Evolutionary conservation across 2,329 filamentous ascomycete species (phyloP).

Genomic region (Cryphonectria nitschkei): DNA sequence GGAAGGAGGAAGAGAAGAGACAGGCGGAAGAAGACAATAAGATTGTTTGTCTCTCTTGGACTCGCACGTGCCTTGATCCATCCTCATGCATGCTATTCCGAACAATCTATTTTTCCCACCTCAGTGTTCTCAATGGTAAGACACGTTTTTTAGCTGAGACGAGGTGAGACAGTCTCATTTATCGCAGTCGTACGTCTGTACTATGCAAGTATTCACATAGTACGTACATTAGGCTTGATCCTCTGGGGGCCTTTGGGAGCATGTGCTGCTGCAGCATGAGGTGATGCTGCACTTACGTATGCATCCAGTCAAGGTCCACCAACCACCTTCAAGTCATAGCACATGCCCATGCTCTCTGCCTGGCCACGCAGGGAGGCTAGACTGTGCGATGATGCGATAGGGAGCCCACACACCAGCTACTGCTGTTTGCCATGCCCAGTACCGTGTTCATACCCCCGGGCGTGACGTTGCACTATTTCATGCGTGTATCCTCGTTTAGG

Average conservation of each 20-base stretch:
- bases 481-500: neutral
- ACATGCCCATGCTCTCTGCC: no score
- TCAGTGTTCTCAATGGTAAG: neutral
- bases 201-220: neutral
- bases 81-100: neutral
- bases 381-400: no score
- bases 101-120: neutral
- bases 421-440: neutral
- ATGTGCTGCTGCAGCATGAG: no score
- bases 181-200: neutral
- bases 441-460: neutral
- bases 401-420: no score
- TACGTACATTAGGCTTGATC: no score
- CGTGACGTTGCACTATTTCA: neutral
- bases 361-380: no score
- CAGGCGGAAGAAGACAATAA: slow-evolving; percentile 9
- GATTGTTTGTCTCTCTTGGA: slow-evolving; percentile 14
- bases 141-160: neutral
- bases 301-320: no score
- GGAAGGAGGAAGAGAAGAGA: slow-evolving; percentile 9
- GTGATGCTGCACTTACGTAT: no score
- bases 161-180: neutral
- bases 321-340: no score
- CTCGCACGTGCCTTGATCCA: neutral
- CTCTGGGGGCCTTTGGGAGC: no score